These are phyloP conservation scores for Thymus mandschuricus DNA, from an alignment of 257 asterid genomes.

Conservation along the genomic window DNA sequence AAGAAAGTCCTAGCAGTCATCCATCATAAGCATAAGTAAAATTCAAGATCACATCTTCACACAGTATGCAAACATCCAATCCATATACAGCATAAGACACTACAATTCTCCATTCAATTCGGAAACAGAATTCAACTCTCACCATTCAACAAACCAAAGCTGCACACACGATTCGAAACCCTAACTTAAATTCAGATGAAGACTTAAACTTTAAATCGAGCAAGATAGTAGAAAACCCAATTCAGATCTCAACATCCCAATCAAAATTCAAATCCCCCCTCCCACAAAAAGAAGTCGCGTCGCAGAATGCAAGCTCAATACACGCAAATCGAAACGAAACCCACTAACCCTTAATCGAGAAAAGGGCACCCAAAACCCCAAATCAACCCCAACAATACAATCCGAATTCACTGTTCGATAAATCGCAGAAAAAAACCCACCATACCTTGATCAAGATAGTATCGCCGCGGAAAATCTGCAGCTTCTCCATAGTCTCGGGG, in stretches of 20 bases:
- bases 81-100: not conserved
- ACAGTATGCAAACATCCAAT: too few relatives aligned
- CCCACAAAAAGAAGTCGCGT: not conserved
- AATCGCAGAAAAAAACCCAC: not conserved
- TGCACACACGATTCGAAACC: not conserved
- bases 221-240: not conserved
- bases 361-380: not conserved
- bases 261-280: not conserved
- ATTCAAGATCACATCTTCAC: too few relatives aligned
- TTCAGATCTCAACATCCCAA: slow-evolving; percentile 7
- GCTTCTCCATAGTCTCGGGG: slow-evolving; percentile 86
- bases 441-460: slow-evolving; percentile 79
- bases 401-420: not conserved
- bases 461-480: slow-evolving; percentile 82
- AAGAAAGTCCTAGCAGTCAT: not conserved
- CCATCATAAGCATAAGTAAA: too few relatives aligned
- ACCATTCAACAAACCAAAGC: not conserved
- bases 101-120: not conserved
- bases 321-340: not conserved
- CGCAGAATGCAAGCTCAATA: not conserved
- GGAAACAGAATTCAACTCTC: not conserved
- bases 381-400: not conserved
- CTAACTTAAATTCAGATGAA: not conserved
- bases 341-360: not conserved
- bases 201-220: not conserved